Percentiles rank a stretch among this genome's conserved stretches.
Conservation (phyloP, 2,329 filamentous ascomycete species). For the Zymoseptoria ardabiliae region DNA sequence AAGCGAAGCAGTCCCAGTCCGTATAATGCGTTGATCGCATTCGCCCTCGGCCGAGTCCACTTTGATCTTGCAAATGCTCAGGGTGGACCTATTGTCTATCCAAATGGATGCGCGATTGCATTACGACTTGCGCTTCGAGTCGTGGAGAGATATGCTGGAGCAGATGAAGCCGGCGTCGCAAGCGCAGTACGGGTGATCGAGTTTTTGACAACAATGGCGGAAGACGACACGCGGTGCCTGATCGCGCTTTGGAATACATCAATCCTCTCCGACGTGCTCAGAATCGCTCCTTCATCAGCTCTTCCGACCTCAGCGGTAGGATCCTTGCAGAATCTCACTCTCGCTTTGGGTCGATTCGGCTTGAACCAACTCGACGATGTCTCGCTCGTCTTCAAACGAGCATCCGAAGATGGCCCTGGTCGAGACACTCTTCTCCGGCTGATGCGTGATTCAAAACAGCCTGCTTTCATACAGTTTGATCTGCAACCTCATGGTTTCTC, state of each 20-base stretch:
- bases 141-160: not conserved
- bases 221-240: constrained; percentile 11
- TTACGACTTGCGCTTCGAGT: constrained; percentile 5
- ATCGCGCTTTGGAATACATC: constrained; percentile 21
- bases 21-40: constrained; percentile 11
- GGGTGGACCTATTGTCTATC: not conserved
- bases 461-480: constrained; percentile 89
- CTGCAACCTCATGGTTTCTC: constrained; percentile 80
- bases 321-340: constrained; percentile 17
- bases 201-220: not conserved
- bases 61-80: not conserved
- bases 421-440: constrained; percentile 67
- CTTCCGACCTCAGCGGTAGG: constrained; percentile 2
- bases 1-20: not conserved
- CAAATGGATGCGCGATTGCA: constrained; percentile 2
- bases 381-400: constrained; percentile 61
- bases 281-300: not conserved
- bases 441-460: constrained; percentile 65
- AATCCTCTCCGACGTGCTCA: constrained; percentile 6
- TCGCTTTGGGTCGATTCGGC: constrained; percentile 66
- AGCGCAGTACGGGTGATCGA: not conserved
- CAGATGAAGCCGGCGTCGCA: not conserved
- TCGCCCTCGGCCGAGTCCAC: constrained; percentile 5
- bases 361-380: constrained; percentile 76
- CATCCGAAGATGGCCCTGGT: constrained; percentile 44